Percentiles rank a stretch among this genome's conserved stretches.
Evolutionary conservation across 805 yeast genomes (phyloP).

Genomic region (Pichia pseudocactophila): DNA sequence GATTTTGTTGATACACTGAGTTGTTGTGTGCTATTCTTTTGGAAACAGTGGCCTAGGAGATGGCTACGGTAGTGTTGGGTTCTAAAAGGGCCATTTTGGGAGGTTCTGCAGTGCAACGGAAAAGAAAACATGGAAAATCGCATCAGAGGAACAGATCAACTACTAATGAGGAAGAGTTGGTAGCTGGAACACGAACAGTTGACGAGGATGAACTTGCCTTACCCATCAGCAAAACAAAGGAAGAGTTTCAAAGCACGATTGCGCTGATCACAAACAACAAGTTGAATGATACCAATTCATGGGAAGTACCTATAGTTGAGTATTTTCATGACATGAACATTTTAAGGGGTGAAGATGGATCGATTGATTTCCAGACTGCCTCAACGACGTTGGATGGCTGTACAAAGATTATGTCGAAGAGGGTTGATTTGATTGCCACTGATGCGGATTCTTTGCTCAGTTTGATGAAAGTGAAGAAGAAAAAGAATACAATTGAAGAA

Average conservation of each 20-base stretch:
- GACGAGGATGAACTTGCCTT: slow-evolving; percentile 1
- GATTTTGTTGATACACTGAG: too few species aligned
- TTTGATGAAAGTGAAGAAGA: slow-evolving; percentile 48
- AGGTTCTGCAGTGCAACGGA: not conserved
- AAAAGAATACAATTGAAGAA: slow-evolving; percentile 20
- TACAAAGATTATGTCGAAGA: slow-evolving; percentile 39
- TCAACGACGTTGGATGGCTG: slow-evolving; percentile 48
- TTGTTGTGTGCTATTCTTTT: too few species aligned
- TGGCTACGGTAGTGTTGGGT: not conserved
- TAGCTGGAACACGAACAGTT: not conserved
- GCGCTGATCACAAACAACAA: slow-evolving; percentile 29
- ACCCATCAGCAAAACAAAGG: slow-evolving; percentile 1
- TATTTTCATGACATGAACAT: slow-evolving; percentile 44
- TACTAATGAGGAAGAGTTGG: not conserved
- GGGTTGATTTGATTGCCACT: slow-evolving; percentile 35
- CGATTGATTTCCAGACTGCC: slow-evolving; percentile 37
- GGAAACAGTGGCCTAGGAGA: not conserved
- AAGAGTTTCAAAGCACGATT: slow-evolving; percentile 21
- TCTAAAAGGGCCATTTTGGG: not conserved
- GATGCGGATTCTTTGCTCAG: slow-evolving; percentile 32
- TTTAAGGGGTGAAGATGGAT: slow-evolving; percentile 33
- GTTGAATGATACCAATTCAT: slow-evolving; percentile 38
- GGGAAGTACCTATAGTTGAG: slow-evolving; percentile 44
- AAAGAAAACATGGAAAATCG: not conserved
- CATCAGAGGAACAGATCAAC: not conserved